phyloP scores from a whole-genome alignment of 192 early-diverging fungal genomes.

The Linnemannia exigua region DNA sequence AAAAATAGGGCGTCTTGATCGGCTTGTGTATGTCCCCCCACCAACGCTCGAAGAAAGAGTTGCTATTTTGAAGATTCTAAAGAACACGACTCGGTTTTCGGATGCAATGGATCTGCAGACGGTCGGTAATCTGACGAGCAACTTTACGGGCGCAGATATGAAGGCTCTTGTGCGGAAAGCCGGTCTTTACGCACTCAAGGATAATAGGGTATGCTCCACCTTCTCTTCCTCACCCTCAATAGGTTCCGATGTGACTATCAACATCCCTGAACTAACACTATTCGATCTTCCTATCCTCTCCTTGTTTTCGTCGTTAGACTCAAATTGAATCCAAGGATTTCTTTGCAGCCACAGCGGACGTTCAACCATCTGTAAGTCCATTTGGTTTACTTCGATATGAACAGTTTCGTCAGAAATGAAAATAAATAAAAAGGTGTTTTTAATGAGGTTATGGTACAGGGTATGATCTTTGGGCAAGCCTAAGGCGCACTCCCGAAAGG shows the following conservation, averaged over 20 bases:
- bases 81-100: slow-evolving; percentile 42
- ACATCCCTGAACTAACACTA: neutral
- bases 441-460: neutral
- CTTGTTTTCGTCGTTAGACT: slow-evolving; percentile 12
- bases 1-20: slow-evolving; percentile 85
- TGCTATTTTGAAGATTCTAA: slow-evolving; percentile 73
- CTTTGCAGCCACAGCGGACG: slow-evolving; percentile 36
- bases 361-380: slow-evolving; percentile 42
- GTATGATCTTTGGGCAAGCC: neutral
- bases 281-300: neutral
- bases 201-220: slow-evolving; percentile 25
- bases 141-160: slow-evolving; percentile 79
- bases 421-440: neutral
- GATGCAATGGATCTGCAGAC: slow-evolving; percentile 48
- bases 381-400: slow-evolving; percentile 41
- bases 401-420: slow-evolving; percentile 30
- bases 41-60: slow-evolving; percentile 72
- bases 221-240: neutral
- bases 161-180: slow-evolving; percentile 72
- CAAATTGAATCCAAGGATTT: slow-evolving; percentile 43
- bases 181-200: slow-evolving; percentile 66
- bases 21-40: slow-evolving; percentile 75
- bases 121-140: slow-evolving; percentile 64
- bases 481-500: neutral
- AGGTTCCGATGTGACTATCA: neutral